Evolutionary conservation across 768 basidiomycete species (phyloP).

Genomic region (Lactarius trivialis): DNA sequence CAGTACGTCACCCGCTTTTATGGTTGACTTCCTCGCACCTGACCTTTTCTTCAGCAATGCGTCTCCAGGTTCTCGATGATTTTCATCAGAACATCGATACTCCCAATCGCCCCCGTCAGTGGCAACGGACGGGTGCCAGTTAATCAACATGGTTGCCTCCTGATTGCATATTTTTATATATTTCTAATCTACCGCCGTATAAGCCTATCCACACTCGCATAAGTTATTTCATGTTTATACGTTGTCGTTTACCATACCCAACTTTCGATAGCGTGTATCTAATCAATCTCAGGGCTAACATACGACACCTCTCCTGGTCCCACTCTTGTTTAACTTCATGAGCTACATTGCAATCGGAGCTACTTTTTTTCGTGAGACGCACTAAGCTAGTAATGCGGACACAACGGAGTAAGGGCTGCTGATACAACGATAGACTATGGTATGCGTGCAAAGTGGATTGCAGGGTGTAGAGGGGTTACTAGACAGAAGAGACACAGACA

Average conservation of each 20-base stretch:
- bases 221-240: slow-evolving; percentile 25
- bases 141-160: neutral
- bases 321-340: slow-evolving; percentile 14
- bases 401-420: slow-evolving; percentile 2
- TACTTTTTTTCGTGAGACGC: slow-evolving; percentile 5
- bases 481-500: slow-evolving; percentile 9
- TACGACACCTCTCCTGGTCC: neutral
- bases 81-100: slow-evolving; percentile 1
- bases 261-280: slow-evolving; percentile 2
- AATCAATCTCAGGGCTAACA: neutral
- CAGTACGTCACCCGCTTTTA: slow-evolving; percentile 34
- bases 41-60: slow-evolving; percentile 14
- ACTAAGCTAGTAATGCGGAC: neutral
- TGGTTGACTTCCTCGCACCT: neutral
- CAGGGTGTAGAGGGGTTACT: slow-evolving; percentile 8
- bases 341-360: slow-evolving; percentile 20
- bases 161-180: neutral
- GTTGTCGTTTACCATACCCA: slow-evolving; percentile 13
- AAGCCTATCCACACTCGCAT: slow-evolving; percentile 6
- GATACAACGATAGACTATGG: slow-evolving; percentile 20
- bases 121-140: neutral
- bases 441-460: slow-evolving; percentile 17
- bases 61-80: slow-evolving; percentile 19
- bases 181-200: neutral
- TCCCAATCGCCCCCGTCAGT: slow-evolving; percentile 2